These are phyloP conservation scores for Echinosophora koreensis DNA, from an alignment of 306 rosid species.

Conservation along the genomic window DNA sequence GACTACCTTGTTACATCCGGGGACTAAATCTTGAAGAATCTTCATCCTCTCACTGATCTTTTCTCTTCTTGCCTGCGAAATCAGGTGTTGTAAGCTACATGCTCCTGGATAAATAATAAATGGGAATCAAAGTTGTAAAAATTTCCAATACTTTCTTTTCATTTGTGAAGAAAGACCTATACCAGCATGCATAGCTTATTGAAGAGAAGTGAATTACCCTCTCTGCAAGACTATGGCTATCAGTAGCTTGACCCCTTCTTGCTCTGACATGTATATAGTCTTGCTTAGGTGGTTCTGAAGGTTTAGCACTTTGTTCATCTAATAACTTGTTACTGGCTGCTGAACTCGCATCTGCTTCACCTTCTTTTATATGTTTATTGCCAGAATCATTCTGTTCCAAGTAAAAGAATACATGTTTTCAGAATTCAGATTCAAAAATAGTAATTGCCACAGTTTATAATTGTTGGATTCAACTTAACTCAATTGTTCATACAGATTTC, in stretches of 20 bases:
- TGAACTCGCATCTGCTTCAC: constrained; percentile 63
- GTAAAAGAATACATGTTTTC: neutral
- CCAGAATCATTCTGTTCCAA: constrained; percentile 55
- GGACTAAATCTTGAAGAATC: constrained; percentile 91
- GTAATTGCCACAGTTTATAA: neutral
- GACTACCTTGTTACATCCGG: constrained; percentile 91
- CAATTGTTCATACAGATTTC: neutral
- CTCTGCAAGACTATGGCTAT: constrained; percentile 95
- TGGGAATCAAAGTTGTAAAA: neutral
- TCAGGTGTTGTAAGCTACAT: constrained; percentile 13
- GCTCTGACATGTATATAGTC: constrained; percentile 97
- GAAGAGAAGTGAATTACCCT: constrained; percentile 62
- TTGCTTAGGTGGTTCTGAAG: constrained; percentile 75
- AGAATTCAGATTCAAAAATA: constrained; percentile 21
- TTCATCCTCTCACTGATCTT: constrained; percentile 96
- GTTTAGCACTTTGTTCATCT: constrained; percentile 54
- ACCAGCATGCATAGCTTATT: constrained; percentile 2
- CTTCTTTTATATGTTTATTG: constrained; percentile 65
- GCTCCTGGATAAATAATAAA: neutral
- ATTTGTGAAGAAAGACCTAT: constrained; percentile 22
- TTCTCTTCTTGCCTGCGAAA: constrained; percentile 90
- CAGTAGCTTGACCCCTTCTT: constrained; percentile 99
- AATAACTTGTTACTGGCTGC: constrained; percentile 52
- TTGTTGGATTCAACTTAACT: neutral
- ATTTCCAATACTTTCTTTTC: neutral